Conservation (phyloP, 2,329 filamentous ascomycete species). For the Fusarium mexicanum region DNA sequence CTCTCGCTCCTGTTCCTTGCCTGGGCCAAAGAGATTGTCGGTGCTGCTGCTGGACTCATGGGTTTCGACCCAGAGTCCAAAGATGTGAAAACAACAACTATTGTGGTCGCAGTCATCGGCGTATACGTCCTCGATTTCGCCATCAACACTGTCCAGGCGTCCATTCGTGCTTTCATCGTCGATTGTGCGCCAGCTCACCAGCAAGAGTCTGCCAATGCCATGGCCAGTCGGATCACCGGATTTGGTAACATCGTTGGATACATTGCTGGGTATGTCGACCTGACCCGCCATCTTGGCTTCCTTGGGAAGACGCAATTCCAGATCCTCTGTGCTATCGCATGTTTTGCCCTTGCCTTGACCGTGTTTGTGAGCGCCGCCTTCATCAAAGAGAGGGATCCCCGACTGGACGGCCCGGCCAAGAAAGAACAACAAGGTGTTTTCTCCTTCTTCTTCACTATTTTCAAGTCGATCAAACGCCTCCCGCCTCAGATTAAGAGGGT, state of each 20-base stretch:
- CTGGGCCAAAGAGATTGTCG: slow-evolving; percentile 79
- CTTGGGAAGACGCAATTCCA: slow-evolving; percentile 93
- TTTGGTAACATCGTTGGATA: slow-evolving; percentile 93
- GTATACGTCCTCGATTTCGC: slow-evolving; percentile 94
- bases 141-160: slow-evolving; percentile 97
- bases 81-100: slow-evolving; percentile 72
- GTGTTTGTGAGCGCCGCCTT: slow-evolving; percentile 74
- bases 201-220: slow-evolving; percentile 92
- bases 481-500: slow-evolving; percentile 85
- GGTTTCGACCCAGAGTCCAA: slow-evolving; percentile 73
- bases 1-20: slow-evolving; percentile 74
- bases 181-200: slow-evolving; percentile 93
- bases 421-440: slow-evolving; percentile 72
- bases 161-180: slow-evolving; percentile 90
- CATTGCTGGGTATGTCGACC: slow-evolving; percentile 83
- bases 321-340: slow-evolving; percentile 86
- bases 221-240: slow-evolving; percentile 88
- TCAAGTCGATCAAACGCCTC: slow-evolving; percentile 78
- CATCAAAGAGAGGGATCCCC: slow-evolving; percentile 83
- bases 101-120: slow-evolving; percentile 82
- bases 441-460: slow-evolving; percentile 82
- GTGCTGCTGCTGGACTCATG: slow-evolving; percentile 73
- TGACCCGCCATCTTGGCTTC: slow-evolving; percentile 79
- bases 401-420: slow-evolving; percentile 71
- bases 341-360: slow-evolving; percentile 74